These are phyloP conservation scores for Aspergillus tanneri DNA, from an alignment of 2,329 filamentous ascomycete species.

Conservation along the genomic window DNA sequence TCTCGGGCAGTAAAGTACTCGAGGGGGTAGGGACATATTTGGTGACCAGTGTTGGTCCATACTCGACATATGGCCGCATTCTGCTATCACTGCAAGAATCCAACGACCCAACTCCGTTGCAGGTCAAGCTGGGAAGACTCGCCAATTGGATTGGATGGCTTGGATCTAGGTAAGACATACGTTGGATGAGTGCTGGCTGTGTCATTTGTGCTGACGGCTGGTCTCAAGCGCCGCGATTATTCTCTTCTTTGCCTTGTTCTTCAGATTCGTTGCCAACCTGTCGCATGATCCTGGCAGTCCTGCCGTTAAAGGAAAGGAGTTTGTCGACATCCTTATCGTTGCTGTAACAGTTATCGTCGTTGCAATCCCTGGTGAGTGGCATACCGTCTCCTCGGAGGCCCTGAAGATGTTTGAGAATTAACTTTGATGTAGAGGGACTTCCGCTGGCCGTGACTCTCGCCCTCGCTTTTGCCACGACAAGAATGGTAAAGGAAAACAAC, in stretches of 20 bases:
- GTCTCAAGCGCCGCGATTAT: slow-evolving; percentile 61
- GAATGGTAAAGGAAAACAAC: slow-evolving; percentile 76
- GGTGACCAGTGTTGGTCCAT: slow-evolving; percentile 69
- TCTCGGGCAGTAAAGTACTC: slow-evolving; percentile 77
- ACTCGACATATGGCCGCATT: slow-evolving; percentile 74
- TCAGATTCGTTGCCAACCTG: slow-evolving; percentile 76
- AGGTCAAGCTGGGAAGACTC: slow-evolving; percentile 72
- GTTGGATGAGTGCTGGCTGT: neutral
- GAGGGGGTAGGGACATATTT: slow-evolving; percentile 74
- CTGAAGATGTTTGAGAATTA: slow-evolving; percentile 16
- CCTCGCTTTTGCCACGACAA: slow-evolving; percentile 72
- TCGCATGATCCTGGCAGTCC: slow-evolving; percentile 54
- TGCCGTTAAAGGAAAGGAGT: slow-evolving; percentile 74
- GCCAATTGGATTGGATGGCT: slow-evolving; percentile 76
- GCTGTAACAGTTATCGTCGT: slow-evolving; percentile 79
- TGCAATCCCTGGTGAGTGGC: slow-evolving; percentile 59
- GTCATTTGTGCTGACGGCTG: slow-evolving; percentile 11
- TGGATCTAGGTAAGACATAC: slow-evolving; percentile 58
- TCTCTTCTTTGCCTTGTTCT: slow-evolving; percentile 80
- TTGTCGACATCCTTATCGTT: slow-evolving; percentile 73
- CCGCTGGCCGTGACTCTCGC: slow-evolving; percentile 76
- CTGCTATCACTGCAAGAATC: slow-evolving; percentile 72
- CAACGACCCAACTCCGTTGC: slow-evolving; percentile 72
- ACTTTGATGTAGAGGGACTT: slow-evolving; percentile 62
- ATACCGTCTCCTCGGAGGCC: neutral